Percentiles rank a stretch among this genome's conserved stretches.
phyloP scores from a whole-genome alignment of 371 early-diverging fungal species.

The Mortierella sp. region DNA sequence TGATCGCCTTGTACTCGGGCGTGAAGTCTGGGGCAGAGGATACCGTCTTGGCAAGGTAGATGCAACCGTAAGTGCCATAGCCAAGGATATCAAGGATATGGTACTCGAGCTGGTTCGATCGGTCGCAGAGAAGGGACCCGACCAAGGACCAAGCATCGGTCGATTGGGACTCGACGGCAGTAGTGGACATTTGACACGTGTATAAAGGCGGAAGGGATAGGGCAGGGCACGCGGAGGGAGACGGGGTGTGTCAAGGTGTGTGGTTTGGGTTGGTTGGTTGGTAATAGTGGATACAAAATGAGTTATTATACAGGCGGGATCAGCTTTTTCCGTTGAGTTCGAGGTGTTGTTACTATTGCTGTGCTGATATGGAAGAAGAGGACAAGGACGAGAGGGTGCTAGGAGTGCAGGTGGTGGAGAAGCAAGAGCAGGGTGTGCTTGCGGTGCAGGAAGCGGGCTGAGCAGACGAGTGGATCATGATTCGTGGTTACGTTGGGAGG shows the following conservation, averaged over 20 bases:
- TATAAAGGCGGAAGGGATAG: neutral
- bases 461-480: constrained; percentile 35
- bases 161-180: constrained; percentile 20
- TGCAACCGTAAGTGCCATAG: constrained; percentile 71
- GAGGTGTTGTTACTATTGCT: neutral
- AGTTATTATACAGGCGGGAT: neutral
- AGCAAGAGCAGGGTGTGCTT: constrained; percentile 31
- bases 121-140: constrained; percentile 11
- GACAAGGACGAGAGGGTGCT: no score
- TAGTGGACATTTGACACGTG: constrained; percentile 7
- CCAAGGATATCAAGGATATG: constrained; percentile 64
- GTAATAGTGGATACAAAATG: neutral
- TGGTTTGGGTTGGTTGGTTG: neutral
- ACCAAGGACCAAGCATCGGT: constrained; percentile 20
- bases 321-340: neutral
- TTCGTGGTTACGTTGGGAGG: constrained; percentile 2
- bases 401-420: neutral
- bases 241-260: neutral
- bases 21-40: constrained; percentile 15
- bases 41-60: constrained; percentile 65
- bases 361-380: neutral
- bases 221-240: neutral
- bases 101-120: constrained; percentile 19
- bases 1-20: constrained; percentile 72
- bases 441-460: constrained; percentile 18